A percentile compares a stretch with the other conserved stretches of the same genome.
phyloP scores from a whole-genome alignment of 495 filamentous ascomycete genomes.

The Aspergillus saccharolyticus region DNA sequence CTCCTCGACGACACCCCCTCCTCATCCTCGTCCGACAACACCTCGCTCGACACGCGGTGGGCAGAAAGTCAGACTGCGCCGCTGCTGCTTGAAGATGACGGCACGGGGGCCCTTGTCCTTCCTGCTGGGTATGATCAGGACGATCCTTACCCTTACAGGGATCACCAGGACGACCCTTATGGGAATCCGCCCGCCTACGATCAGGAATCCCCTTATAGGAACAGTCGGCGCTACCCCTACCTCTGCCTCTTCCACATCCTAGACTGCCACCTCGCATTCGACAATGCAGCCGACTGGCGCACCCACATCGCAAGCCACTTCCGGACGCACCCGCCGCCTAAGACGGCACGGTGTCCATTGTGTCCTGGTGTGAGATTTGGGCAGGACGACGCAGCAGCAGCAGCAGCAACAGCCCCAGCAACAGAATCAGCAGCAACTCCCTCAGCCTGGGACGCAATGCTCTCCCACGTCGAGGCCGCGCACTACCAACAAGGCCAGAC shows the following conservation, averaged over 20 bases:
- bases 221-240: slow-evolving; percentile 20
- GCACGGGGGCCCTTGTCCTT: slow-evolving; percentile 25
- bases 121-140: too few relatives aligned
- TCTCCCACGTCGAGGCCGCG: slow-evolving; percentile 33
- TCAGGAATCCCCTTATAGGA: too few relatives aligned
- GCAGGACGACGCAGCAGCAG: too few relatives aligned
- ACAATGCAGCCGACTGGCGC: slow-evolving; percentile 32
- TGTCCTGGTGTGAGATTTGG: slow-evolving; percentile 30
- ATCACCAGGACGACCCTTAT: too few relatives aligned
- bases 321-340: slow-evolving; percentile 33
- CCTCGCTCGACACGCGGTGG: slow-evolving; percentile 18
- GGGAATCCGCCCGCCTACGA: too few relatives aligned
- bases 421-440: too few relatives aligned
- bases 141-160: too few relatives aligned
- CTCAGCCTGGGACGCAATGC: slow-evolving; percentile 38
- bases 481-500: slow-evolving; percentile 40
- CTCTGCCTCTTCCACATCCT: slow-evolving; percentile 43
- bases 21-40: slow-evolving; percentile 11
- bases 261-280: slow-evolving; percentile 39
- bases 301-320: slow-evolving; percentile 43
- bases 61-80: too few relatives aligned
- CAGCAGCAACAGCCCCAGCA: too few relatives aligned
- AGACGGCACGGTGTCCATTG: slow-evolving; percentile 37
- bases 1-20: slow-evolving; percentile 19
- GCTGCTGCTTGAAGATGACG: slow-evolving; percentile 23